Evolutionary conservation across 2,329 filamentous ascomycete species (phyloP).

Genomic region (Fonsecaea erecta): DNA sequence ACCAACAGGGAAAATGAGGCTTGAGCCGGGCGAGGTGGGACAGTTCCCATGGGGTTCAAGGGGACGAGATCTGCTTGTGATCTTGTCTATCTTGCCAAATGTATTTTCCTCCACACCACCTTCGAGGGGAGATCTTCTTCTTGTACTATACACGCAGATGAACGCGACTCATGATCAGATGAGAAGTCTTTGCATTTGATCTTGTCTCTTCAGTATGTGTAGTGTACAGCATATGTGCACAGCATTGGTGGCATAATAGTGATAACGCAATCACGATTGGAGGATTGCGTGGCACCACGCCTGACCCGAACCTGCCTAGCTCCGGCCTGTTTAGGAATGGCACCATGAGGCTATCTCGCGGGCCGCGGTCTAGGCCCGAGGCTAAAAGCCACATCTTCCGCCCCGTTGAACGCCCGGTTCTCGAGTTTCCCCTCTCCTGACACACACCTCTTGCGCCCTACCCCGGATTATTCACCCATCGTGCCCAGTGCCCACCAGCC

Average conservation of each 20-base stretch:
- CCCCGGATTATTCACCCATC: slow-evolving; percentile 14
- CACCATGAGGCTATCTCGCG: background rate
- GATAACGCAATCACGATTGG: background rate
- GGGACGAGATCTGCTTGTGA: background rate
- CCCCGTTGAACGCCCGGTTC: background rate
- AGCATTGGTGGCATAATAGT: background rate
- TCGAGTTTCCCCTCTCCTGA: slow-evolving; percentile 8
- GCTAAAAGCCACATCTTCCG: slow-evolving; percentile 22
- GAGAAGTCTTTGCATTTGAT: background rate
- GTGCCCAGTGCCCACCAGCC: slow-evolving; percentile 1
- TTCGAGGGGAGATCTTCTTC: background rate
- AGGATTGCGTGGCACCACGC: background rate
- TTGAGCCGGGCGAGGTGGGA: background rate
- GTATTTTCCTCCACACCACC: no score
- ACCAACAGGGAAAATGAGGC: slow-evolving; percentile 18
- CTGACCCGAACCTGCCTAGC: background rate
- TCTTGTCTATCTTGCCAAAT: no score
- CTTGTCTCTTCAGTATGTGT: no score
- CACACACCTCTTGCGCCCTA: slow-evolving; percentile 2
- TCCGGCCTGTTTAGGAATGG: background rate
- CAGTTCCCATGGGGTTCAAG: background rate
- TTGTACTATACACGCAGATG: no score
- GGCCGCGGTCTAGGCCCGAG: slow-evolving; percentile 6
- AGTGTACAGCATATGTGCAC: no score
- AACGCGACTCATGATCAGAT: no score